Percentiles rank a stretch among this genome's conserved stretches.
phyloP scores from a whole-genome alignment of 345 rosid species.

The Aurinia saxatilis region DNA sequence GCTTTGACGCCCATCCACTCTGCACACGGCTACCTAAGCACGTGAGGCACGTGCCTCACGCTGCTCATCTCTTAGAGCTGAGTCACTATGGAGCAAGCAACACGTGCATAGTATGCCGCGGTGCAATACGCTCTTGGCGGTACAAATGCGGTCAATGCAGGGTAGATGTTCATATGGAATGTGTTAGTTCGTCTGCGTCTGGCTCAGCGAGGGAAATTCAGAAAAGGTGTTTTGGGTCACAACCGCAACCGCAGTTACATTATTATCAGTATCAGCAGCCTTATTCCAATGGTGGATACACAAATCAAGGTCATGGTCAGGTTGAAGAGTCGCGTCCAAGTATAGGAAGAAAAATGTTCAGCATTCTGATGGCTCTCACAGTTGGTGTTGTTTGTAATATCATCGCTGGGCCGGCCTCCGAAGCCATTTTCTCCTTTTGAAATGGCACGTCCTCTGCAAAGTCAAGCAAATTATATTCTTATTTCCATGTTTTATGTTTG shows the following conservation, averaged over 20 bases:
- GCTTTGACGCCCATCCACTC: slow-evolving; percentile 32
- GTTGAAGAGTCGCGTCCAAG: background rate
- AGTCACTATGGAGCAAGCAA: slow-evolving; percentile 10
- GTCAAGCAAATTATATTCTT: background rate
- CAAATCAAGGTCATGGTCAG: slow-evolving; percentile 16
- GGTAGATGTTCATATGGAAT: slow-evolving; percentile 32
- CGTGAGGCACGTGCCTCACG: slow-evolving; percentile 20
- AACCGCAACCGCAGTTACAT: background rate
- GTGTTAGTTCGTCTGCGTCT: slow-evolving; percentile 11
- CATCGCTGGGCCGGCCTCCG: background rate
- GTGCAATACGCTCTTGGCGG: slow-evolving; percentile 24
- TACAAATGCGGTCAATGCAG: slow-evolving; percentile 30
- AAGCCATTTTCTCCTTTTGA: background rate
- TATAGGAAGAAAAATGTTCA: slow-evolving; percentile 12
- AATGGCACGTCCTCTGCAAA: background rate
- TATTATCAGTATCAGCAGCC: background rate
- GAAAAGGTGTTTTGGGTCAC: background rate
- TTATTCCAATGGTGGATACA: slow-evolving; percentile 6
- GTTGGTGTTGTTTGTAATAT: slow-evolving; percentile 8
- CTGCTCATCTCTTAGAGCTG: slow-evolving; percentile 23
- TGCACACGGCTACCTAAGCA: slow-evolving; percentile 27
- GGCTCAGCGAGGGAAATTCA: background rate
- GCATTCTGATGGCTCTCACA: slow-evolving; percentile 3
- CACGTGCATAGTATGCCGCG: slow-evolving; percentile 24
- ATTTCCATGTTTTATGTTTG: background rate